These are phyloP conservation scores for Lactarius psammicola DNA, from an alignment of 768 basidiomycete genomes.

Conservation along the genomic window DNA sequence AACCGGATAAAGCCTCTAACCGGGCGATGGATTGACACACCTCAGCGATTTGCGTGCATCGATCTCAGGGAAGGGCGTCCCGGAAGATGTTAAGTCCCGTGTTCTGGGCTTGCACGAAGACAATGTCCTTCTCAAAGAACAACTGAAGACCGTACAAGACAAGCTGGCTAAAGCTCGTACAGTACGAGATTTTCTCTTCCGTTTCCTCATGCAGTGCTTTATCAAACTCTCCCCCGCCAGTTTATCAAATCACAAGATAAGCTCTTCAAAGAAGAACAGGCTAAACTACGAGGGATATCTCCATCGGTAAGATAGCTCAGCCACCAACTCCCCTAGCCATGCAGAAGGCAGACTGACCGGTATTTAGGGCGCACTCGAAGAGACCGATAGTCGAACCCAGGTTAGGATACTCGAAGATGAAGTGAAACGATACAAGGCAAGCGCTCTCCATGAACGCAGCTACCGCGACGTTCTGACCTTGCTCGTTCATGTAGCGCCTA, in stretches of 20 bases:
- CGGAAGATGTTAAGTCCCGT: constrained; percentile 77
- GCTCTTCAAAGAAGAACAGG: constrained; percentile 78
- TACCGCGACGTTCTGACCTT: not conserved
- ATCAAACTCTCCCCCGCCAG: constrained; percentile 38
- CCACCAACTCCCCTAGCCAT: not conserved
- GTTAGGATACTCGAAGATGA: constrained; percentile 68
- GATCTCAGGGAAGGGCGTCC: constrained; percentile 72
- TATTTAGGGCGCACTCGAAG: constrained; percentile 58
- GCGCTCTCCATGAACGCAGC: constrained; percentile 31
- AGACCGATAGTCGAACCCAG: constrained; percentile 66
- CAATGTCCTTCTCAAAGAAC: constrained; percentile 66
- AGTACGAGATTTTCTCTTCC: constrained; percentile 40
- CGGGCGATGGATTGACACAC: constrained; percentile 2
- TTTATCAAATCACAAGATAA: constrained; percentile 94
- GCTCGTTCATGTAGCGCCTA: constrained; percentile 16
- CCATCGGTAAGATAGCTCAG: constrained; percentile 42
- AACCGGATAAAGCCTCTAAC: constrained; percentile 1
- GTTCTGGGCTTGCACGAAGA: constrained; percentile 77
- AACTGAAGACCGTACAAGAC: constrained; percentile 65
- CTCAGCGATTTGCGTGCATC: constrained; percentile 73
- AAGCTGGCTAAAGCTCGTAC: constrained; percentile 78
- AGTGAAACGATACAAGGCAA: constrained; percentile 22
- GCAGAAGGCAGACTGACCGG: not conserved
- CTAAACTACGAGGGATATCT: constrained; percentile 48
- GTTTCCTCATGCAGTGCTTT: not conserved